phyloP scores from a whole-genome alignment of 345 rosid genomes.

The Isatis tinctoria region DNA sequence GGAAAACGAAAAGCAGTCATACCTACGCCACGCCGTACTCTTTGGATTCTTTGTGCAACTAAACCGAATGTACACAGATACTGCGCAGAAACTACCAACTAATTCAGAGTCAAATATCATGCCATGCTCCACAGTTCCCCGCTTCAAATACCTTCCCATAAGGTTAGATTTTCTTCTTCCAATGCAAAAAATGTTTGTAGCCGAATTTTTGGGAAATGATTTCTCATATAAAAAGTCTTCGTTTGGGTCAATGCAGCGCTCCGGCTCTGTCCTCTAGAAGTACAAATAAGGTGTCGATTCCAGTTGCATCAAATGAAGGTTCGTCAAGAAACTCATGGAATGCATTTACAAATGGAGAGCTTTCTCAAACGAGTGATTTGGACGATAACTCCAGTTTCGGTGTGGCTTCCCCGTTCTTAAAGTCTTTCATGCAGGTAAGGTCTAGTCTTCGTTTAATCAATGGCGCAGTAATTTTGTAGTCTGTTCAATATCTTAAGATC shows the following conservation, averaged over 20 bases:
- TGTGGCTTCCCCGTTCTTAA: constrained; percentile 81
- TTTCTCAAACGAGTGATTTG: constrained; percentile 57
- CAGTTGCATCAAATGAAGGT: constrained; percentile 47
- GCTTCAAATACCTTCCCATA: constrained; percentile 96
- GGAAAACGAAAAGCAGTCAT: constrained; percentile 93
- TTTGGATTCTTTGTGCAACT: constrained; percentile 99
- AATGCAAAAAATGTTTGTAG: constrained; percentile 9
- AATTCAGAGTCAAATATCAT: constrained; percentile 91
- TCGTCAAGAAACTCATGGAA: constrained; percentile 61
- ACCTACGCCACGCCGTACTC: constrained; percentile 89
- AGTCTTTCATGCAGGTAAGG: constrained; percentile 89
- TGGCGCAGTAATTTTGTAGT: background rate
- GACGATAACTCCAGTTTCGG: constrained; percentile 66
- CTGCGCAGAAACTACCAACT: constrained; percentile 81
- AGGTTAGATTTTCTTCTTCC: constrained; percentile 43
- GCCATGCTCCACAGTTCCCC: constrained; percentile 91
- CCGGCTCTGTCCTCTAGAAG: constrained; percentile 87
- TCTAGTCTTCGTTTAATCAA: background rate
- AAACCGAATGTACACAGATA: constrained; percentile 81
- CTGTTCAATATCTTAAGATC: background rate
- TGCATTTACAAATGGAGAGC: constrained; percentile 64
- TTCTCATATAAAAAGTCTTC: background rate
- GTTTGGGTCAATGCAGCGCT: constrained; percentile 41
- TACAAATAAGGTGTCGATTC: constrained; percentile 48
- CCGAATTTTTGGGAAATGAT: background rate